A percentile compares a stretch with the other conserved stretches of the same genome.
Conservation (phyloP, 1,139 yeast genomes). For the Lodderomyces parapsilosis region DNA sequence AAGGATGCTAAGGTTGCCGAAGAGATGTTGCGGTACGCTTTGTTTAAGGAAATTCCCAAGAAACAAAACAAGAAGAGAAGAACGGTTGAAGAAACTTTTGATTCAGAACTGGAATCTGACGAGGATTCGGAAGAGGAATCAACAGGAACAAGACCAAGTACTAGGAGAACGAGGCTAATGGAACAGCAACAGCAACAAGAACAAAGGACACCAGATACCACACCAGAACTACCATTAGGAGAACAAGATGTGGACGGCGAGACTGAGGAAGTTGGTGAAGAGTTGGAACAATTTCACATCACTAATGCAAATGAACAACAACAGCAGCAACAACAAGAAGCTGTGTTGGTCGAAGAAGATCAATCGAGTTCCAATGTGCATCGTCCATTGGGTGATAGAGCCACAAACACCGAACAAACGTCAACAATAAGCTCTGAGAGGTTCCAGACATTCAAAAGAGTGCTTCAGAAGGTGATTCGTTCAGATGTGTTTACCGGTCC, state of each 20-base stretch:
- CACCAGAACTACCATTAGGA: conserved; percentile 12
- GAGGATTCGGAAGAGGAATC: conserved; percentile 22
- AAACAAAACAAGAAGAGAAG: conserved; percentile 33
- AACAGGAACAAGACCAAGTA: conserved; percentile 22
- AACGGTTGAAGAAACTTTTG: conserved; percentile 20
- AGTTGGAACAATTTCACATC: conserved; percentile 3
- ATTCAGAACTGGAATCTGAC: conserved; percentile 20
- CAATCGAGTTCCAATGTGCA: conserved; percentile 3
- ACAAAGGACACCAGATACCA: conserved; percentile 12
- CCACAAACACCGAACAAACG: conserved; percentile 16
- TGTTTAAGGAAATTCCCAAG: conserved; percentile 71
- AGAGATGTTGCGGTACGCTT: conserved; percentile 77
- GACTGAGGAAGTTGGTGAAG: conserved; percentile 1
- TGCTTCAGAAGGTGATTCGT: conserved; percentile 47
- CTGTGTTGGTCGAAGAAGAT: neutral
- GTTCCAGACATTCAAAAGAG: conserved; percentile 40
- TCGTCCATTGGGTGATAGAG: conserved; percentile 28
- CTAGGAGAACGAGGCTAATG: conserved; percentile 20
- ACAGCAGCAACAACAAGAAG: too few relatives aligned
- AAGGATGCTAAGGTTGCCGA: conserved; percentile 88
- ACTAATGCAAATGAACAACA: conserved; percentile 4
- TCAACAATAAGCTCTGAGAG: conserved; percentile 49
- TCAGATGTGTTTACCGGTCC: conserved; percentile 48
- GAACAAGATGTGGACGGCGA: conserved; percentile 5
- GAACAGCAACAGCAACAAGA: conserved; percentile 14